phyloP scores from a whole-genome alignment of 495 filamentous ascomycete genomes.

The Umbilicaria muhlenbergii region DNA sequence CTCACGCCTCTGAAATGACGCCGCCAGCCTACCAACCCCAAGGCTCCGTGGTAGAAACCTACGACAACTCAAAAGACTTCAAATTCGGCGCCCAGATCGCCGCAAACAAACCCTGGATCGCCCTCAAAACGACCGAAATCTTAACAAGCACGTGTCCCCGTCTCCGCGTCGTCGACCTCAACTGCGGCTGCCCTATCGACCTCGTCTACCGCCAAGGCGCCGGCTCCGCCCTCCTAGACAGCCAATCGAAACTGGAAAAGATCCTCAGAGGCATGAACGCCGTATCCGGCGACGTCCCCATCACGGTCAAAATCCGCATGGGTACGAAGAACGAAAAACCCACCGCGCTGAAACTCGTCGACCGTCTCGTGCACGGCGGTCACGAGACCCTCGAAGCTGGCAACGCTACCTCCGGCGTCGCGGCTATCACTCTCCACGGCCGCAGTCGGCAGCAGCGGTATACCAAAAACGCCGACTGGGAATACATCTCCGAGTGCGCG shows the following conservation, averaged over 20 bases:
- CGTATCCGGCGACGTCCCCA: slow-evolving; percentile 72
- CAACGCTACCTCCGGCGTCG: slow-evolving; percentile 62
- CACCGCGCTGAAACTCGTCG: slow-evolving; percentile 63
- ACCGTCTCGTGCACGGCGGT: slow-evolving; percentile 68
- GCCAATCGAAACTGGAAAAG: slow-evolving; percentile 68
- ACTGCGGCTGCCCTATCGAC: slow-evolving; percentile 95
- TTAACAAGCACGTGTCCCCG: slow-evolving; percentile 60
- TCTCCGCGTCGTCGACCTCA: slow-evolving; percentile 79
- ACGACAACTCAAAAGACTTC: slow-evolving; percentile 67
- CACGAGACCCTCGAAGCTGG: slow-evolving; percentile 42
- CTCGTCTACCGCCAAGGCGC: slow-evolving; percentile 73
- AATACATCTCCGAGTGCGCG: slow-evolving; percentile 80
- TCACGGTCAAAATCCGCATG: slow-evolving; percentile 88
- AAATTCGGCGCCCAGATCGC: slow-evolving; percentile 88
- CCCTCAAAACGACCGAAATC: slow-evolving; percentile 71
- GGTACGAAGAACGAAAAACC: slow-evolving; percentile 68
- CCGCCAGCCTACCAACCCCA: slow-evolving; percentile 39
- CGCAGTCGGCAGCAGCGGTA: slow-evolving; percentile 89
- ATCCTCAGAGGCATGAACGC: slow-evolving; percentile 91
- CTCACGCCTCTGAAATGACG: slow-evolving; percentile 62
- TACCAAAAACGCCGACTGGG: slow-evolving; percentile 77
- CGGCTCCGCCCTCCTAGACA: slow-evolving; percentile 86
- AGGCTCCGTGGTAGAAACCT: slow-evolving; percentile 29
- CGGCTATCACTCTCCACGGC: slow-evolving; percentile 87
- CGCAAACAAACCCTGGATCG: slow-evolving; percentile 75